phyloP scores from a whole-genome alignment of 345 rosid genomes.

The Carallia brachiata region DNA sequence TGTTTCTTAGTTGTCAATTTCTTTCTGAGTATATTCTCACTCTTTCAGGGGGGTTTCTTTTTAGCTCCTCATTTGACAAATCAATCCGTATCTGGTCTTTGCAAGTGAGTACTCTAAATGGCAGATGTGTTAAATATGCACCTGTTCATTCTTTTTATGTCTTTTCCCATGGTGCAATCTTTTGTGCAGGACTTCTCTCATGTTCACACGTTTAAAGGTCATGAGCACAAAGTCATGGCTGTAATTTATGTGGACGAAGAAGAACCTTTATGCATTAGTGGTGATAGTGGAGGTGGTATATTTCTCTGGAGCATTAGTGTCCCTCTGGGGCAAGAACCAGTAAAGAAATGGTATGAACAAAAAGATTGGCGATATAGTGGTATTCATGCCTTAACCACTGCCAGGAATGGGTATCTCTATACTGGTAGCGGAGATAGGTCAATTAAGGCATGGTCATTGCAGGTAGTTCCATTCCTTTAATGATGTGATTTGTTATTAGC shows the following conservation, averaged over 20 bases:
- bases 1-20: constrained; percentile 1
- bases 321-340: constrained; percentile 61
- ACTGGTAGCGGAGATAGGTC: constrained; percentile 91
- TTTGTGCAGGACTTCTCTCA: constrained; percentile 74
- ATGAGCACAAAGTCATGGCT: constrained; percentile 81
- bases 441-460: constrained; percentile 82
- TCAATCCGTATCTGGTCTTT: constrained; percentile 78
- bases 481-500: background rate
- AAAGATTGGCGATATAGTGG: constrained; percentile 97
- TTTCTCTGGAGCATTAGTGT: constrained; percentile 60
- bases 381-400: constrained; percentile 65
- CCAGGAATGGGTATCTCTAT: constrained; percentile 62
- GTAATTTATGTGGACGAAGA: constrained; percentile 62
- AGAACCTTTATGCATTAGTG: constrained; percentile 68
- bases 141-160: constrained; percentile 1
- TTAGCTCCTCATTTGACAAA: constrained; percentile 85
- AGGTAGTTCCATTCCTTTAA: constrained; percentile 40
- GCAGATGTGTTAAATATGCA: background rate
- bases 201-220: constrained; percentile 75
- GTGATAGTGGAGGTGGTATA: constrained; percentile 86
- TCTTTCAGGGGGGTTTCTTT: constrained; percentile 70
- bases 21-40: constrained; percentile 20
- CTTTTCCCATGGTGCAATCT: constrained; percentile 9
- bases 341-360: constrained; percentile 78
- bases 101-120: constrained; percentile 48